These are phyloP conservation scores for Solanum ahanhuiri DNA, from an alignment of 257 asterid genomes.

Conservation along the genomic window DNA sequence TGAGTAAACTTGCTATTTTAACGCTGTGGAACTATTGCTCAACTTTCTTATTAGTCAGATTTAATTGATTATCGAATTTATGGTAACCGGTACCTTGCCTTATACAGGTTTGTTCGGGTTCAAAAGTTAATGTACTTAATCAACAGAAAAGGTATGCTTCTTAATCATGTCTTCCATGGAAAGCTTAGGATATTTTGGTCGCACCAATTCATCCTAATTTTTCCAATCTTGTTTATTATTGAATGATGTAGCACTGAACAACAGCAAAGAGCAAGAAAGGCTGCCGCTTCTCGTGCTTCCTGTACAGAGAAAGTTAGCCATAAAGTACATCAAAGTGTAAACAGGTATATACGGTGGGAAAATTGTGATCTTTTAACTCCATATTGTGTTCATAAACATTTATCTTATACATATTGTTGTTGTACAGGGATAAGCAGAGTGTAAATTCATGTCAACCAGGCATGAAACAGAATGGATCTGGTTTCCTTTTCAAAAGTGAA, in stretches of 20 bases:
- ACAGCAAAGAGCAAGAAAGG: conserved; percentile 16
- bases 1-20: not conserved
- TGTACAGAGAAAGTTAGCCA: conserved; percentile 17
- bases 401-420: conserved; percentile 6
- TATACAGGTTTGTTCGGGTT: conserved; percentile 21
- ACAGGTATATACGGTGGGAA: conserved; percentile 33
- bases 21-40: not conserved
- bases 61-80: not conserved
- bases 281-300: conserved; percentile 13
- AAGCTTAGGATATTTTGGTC: not conserved
- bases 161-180: not conserved
- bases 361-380: not conserved
- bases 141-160: conserved; percentile 40
- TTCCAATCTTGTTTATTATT: not conserved
- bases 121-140: conserved; percentile 16
- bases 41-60: not conserved
- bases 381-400: not conserved
- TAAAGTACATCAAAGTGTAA: conserved; percentile 18
- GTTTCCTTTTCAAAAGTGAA: conserved; percentile 31
- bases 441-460: conserved; percentile 13
- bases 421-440: conserved; percentile 26
- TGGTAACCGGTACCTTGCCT: not conserved
- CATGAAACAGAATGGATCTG: conserved; percentile 28
- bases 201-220: not conserved
- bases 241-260: conserved; percentile 18